These are phyloP conservation scores for Physcia stellaris DNA, from an alignment of 495 filamentous ascomycete genomes.

Conservation along the genomic window DNA sequence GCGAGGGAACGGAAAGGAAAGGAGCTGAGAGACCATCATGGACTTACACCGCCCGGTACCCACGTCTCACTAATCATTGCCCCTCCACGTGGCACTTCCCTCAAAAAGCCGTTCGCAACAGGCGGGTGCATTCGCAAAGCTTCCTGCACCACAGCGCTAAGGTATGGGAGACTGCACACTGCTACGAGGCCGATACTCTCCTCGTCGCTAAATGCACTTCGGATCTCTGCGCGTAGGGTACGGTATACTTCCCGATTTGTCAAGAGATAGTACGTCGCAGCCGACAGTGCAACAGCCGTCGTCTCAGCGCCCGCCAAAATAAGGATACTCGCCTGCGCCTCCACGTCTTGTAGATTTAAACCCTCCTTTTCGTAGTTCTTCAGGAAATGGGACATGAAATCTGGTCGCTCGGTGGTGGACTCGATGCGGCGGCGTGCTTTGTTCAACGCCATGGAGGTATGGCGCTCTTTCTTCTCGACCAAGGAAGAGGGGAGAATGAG, in stretches of 20 bases:
- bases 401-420: conserved; percentile 1
- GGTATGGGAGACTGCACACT: conserved; percentile 34
- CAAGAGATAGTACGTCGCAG: conserved; percentile 19
- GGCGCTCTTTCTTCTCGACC: conserved; percentile 2
- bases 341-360: conserved; percentile 1
- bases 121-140: conserved; percentile 46
- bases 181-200: conserved; percentile 8
- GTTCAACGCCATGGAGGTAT: conserved; percentile 6
- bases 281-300: conserved; percentile 3
- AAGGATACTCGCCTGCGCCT: conserved; percentile 7
- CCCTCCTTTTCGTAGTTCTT: conserved; percentile 7
- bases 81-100: conserved; percentile 32
- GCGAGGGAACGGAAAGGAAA: too few species aligned
- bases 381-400: conserved; percentile 9
- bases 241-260: conserved; percentile 21
- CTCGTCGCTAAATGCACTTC: background rate
- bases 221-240: conserved; percentile 15
- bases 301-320: conserved; percentile 6
- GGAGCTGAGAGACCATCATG: conserved; percentile 5
- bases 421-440: conserved; percentile 5
- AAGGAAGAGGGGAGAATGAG: conserved; percentile 3
- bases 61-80: conserved; percentile 31
- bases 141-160: conserved; percentile 44
- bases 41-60: conserved; percentile 18
- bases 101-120: conserved; percentile 30